phyloP scores from a whole-genome alignment of 768 basidiomycete genomes.

The Panus rudis region DNA sequence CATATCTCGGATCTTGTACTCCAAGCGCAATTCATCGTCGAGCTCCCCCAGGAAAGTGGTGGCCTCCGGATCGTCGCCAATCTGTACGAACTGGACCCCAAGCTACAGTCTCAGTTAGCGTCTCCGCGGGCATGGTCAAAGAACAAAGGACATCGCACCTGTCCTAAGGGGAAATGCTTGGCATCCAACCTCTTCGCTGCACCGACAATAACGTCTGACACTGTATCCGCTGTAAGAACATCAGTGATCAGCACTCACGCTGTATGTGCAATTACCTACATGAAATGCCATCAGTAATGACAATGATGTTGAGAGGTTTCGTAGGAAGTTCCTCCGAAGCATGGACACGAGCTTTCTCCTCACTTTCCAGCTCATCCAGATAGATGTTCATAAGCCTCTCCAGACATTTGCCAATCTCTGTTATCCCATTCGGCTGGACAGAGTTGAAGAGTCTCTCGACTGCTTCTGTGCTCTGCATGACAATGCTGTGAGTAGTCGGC shows the following conservation, averaged over 20 bases:
- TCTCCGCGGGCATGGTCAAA: background rate
- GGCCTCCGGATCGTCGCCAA: constrained; percentile 41
- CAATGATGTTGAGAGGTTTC: constrained; percentile 51
- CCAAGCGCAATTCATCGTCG: constrained; percentile 46
- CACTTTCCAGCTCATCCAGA: constrained; percentile 23
- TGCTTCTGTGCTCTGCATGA: constrained; percentile 27
- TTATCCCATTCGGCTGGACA: constrained; percentile 37
- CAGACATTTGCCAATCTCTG: constrained; percentile 38
- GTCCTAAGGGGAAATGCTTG: constrained; percentile 42
- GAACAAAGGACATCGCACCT: constrained; percentile 29
- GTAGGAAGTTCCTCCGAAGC: no score
- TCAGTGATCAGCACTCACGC: background rate
- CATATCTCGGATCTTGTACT: constrained; percentile 49
- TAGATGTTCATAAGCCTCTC: constrained; percentile 35
- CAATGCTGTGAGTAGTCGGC: background rate
- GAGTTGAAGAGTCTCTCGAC: constrained; percentile 37
- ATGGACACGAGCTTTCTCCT: constrained; percentile 20
- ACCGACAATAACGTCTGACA: constrained; percentile 38
- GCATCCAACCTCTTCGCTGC: constrained; percentile 45
- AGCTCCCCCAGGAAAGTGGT: constrained; percentile 41
- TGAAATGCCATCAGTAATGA: constrained; percentile 59
- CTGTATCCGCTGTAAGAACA: constrained; percentile 41
- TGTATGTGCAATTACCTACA: constrained; percentile 30
- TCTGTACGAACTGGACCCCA: constrained; percentile 68
- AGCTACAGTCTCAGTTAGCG: constrained; percentile 29